Conservation (phyloP, 2,329 filamentous ascomycete genomes). For the Incumbomyces lentus region DNA sequence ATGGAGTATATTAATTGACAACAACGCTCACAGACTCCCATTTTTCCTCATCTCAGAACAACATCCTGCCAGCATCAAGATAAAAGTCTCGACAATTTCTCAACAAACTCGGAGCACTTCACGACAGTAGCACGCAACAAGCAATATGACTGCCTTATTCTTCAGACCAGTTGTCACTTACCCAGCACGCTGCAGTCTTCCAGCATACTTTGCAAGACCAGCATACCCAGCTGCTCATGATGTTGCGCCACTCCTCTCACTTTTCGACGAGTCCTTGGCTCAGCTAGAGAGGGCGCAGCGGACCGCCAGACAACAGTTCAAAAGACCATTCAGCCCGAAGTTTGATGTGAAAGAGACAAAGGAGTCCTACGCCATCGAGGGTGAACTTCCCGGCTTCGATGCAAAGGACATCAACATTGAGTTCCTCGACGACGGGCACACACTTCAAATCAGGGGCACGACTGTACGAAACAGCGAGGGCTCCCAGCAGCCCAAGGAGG, state of each 20-base stretch:
- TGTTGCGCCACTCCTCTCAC: slow-evolving; percentile 35
- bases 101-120: background rate
- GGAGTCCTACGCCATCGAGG: slow-evolving; percentile 37
- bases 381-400: slow-evolving; percentile 38
- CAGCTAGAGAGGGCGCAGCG: slow-evolving; percentile 16
- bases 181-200: slow-evolving; percentile 2
- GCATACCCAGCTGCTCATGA: slow-evolving; percentile 24
- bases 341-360: slow-evolving; percentile 39
- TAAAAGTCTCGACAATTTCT: background rate
- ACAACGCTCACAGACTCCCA: too few species aligned
- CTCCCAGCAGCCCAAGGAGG: slow-evolving; percentile 9
- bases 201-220: slow-evolving; percentile 25
- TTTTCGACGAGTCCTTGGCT: slow-evolving; percentile 32
- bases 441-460: slow-evolving; percentile 36
- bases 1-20: background rate
- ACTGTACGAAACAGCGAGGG: slow-evolving; percentile 25
- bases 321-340: slow-evolving; percentile 31
- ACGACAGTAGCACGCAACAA: slow-evolving; percentile 11
- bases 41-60: background rate
- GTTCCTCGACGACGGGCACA: slow-evolving; percentile 36
- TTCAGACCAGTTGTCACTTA: slow-evolving; percentile 6
- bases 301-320: slow-evolving; percentile 9
- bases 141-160: slow-evolving; percentile 29
- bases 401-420: slow-evolving; percentile 39
- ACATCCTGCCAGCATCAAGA: background rate